phyloP scores from a whole-genome alignment of 495 filamentous ascomycete genomes.

The Aspergillus egyptiacus region DNA sequence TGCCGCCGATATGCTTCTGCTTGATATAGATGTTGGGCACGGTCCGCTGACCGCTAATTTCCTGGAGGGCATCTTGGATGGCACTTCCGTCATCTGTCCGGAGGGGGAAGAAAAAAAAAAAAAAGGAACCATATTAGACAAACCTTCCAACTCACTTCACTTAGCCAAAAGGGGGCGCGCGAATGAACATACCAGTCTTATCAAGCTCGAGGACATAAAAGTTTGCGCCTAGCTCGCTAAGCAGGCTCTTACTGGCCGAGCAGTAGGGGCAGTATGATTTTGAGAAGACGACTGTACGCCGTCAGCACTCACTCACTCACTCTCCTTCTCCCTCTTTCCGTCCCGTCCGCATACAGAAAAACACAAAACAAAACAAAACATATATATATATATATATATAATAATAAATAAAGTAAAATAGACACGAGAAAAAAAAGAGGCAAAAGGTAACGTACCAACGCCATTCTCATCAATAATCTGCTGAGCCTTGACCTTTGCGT shows the following conservation, averaged over 20 bases:
- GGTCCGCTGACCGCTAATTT: slow-evolving; percentile 75
- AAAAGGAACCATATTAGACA: not conserved
- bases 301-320: not conserved
- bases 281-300: slow-evolving; percentile 71
- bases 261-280: slow-evolving; percentile 99
- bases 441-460: slow-evolving; percentile 57
- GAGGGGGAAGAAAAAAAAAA: no score
- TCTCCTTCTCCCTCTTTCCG: not conserved
- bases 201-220: slow-evolving; percentile 77
- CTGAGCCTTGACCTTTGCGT: slow-evolving; percentile 82
- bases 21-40: slow-evolving; percentile 95
- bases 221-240: slow-evolving; percentile 65
- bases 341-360: not conserved
- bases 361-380: no score
- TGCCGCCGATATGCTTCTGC: slow-evolving; percentile 88
- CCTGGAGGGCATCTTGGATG: slow-evolving; percentile 75
- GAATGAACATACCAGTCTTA: slow-evolving; percentile 57
- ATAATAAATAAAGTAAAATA: no score
- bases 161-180: not conserved
- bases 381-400: no score
- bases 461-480: slow-evolving; percentile 84
- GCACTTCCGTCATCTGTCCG: slow-evolving; percentile 65
- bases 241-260: slow-evolving; percentile 64
- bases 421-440: not conserved
- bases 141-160: no score